These are phyloP conservation scores for Echinosphaeria canescens DNA, from an alignment of 2,329 filamentous ascomycete species.

Conservation along the genomic window DNA sequence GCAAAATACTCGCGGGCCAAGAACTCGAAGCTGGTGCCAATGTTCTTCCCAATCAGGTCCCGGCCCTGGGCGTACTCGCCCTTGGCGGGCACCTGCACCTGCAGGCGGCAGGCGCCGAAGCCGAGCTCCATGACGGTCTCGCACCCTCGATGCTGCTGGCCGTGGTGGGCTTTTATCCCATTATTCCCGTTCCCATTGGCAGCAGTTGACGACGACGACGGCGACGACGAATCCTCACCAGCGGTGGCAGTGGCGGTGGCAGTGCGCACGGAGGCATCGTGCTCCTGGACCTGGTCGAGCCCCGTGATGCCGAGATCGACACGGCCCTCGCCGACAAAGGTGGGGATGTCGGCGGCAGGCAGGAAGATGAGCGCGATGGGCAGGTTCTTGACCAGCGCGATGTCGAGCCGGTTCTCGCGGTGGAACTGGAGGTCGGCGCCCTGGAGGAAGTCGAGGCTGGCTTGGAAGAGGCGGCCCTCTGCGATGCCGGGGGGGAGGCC, in stretches of 20 bases:
- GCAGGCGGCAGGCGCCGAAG: constrained; percentile 79
- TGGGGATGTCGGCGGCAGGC: constrained; percentile 90
- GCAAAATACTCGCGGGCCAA: constrained; percentile 71
- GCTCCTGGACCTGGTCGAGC: constrained; percentile 77
- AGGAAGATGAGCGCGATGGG: constrained; percentile 93
- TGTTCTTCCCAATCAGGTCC: constrained; percentile 76
- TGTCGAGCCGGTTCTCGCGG: constrained; percentile 85
- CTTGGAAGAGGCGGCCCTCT: constrained; percentile 88
- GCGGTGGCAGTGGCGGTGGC: constrained; percentile 17
- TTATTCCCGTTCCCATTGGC: too few species aligned
- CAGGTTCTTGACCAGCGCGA: constrained; percentile 93
- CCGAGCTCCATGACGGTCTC: constrained; percentile 78
- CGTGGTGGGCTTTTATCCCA: constrained; percentile 18
- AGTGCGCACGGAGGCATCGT: constrained; percentile 46
- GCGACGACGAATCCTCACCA: not conserved
- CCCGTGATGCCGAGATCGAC: constrained; percentile 93
- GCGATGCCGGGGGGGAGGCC: constrained; percentile 3
- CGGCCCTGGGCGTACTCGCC: constrained; percentile 46
- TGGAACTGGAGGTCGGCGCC: constrained; percentile 95
- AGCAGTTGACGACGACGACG: too few species aligned
- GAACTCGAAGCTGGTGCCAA: constrained; percentile 87
- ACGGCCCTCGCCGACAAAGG: constrained; percentile 85
- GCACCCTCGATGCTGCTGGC: constrained; percentile 33
- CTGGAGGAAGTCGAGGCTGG: constrained; percentile 73
- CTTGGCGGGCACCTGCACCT: constrained; percentile 91